phyloP scores from a whole-genome alignment of 805 yeast species.

The Danielozyma ontarioensis region DNA sequence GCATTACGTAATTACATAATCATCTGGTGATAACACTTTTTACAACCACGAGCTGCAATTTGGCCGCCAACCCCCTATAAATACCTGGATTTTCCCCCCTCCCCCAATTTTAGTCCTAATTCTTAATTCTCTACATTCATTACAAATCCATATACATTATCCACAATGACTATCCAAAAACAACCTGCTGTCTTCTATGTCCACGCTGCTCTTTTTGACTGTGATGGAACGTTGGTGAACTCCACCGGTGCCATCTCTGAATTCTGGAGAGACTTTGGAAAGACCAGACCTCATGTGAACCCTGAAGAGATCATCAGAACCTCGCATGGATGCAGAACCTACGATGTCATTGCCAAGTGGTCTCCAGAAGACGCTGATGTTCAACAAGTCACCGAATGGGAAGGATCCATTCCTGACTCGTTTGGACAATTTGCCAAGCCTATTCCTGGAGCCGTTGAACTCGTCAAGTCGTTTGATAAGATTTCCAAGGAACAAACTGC shows the following conservation, averaged over 20 bases:
- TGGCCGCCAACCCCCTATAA: neutral
- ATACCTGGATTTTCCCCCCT: neutral
- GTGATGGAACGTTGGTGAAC: constrained; percentile 83
- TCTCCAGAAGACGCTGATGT: constrained; percentile 70
- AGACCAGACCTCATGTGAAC: constrained; percentile 61
- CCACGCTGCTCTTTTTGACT: constrained; percentile 63
- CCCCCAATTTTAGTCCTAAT: no score
- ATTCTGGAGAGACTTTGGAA: constrained; percentile 74
- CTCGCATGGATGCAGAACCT: constrained; percentile 80
- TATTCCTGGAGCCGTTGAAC: constrained; percentile 69
- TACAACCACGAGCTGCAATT: neutral
- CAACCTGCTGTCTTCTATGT: constrained; percentile 41
- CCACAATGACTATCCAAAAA: constrained; percentile 12
- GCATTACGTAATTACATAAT: neutral
- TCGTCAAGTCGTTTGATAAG: constrained; percentile 50
- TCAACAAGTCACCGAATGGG: constrained; percentile 61
- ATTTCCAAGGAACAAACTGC: constrained; percentile 39
- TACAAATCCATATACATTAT: neutral
- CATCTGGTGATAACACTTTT: neutral
- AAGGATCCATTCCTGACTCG: constrained; percentile 63
- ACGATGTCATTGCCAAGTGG: constrained; percentile 68
- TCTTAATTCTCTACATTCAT: no score
- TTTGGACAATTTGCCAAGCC: constrained; percentile 71
- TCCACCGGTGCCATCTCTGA: constrained; percentile 80
- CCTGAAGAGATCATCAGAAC: constrained; percentile 67